A percentile compares a stretch with the other conserved stretches of the same genome.
Evolutionary conservation across 805 yeast species (phyloP).

Genomic region (Isabelozyma gotoi): DNA sequence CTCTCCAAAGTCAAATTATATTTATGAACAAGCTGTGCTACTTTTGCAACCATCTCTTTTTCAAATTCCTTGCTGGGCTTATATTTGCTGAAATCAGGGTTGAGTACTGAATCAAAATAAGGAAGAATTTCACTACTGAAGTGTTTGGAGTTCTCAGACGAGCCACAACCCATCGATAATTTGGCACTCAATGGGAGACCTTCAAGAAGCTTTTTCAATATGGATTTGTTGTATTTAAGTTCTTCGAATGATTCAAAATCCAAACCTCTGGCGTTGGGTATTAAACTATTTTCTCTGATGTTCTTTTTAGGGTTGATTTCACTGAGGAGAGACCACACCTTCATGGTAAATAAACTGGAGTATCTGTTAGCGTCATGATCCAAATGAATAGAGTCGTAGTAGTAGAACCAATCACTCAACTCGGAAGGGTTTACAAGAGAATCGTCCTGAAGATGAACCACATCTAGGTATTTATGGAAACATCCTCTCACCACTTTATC

Average conservation of each 20-base stretch:
- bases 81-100: conserved; percentile 25
- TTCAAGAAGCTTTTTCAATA: conserved; percentile 27
- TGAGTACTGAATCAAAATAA: conserved; percentile 26
- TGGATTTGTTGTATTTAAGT: conserved; percentile 29
- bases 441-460: conserved; percentile 62
- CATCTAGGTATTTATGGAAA: conserved; percentile 62
- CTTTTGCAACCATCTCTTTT: conserved; percentile 28
- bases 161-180: conserved; percentile 25
- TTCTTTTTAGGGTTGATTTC: conserved; percentile 45
- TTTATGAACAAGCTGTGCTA: conserved; percentile 37
- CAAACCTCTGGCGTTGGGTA: conserved; percentile 31
- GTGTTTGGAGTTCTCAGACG: conserved; percentile 17
- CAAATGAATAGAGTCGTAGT: conserved; percentile 57
- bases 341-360: conserved; percentile 55
- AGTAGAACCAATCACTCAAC: conserved; percentile 75
- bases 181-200: conserved; percentile 27
- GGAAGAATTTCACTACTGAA: conserved; percentile 35
- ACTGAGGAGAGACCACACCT: conserved; percentile 63
- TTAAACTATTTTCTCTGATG: conserved; percentile 13
- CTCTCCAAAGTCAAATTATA: conserved; percentile 41
- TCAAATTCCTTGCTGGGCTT: conserved; percentile 26
- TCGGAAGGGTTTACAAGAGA: conserved; percentile 56
- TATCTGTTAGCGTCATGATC: conserved; percentile 49
- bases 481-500: conserved; percentile 74
- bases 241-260: conserved; percentile 42